phyloP scores from a whole-genome alignment of 2,329 filamentous ascomycete genomes.

The Mycogone perniciosa region DNA sequence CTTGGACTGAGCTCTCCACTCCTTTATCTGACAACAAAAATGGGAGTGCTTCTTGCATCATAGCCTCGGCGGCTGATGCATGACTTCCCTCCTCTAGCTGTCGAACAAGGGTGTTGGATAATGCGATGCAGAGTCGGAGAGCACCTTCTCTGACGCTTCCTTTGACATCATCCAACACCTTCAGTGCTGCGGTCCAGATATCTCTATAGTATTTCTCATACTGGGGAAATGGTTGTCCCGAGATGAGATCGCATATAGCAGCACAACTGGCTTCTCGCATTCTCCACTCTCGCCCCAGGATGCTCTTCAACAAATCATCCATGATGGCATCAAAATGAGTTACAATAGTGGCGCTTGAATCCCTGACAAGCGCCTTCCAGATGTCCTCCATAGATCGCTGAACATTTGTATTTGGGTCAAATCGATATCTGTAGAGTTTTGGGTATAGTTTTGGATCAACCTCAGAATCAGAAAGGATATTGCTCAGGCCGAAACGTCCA shows the following conservation, averaged over 20 bases:
- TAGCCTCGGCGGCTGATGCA: conserved; percentile 63
- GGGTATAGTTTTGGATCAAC: conserved; percentile 92
- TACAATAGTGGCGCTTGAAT: conserved; percentile 69
- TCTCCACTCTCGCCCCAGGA: conserved; percentile 88
- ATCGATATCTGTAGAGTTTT: conserved; percentile 89
- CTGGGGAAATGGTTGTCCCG: conserved; percentile 66
- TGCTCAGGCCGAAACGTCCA: conserved; percentile 86
- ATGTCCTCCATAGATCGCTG: conserved; percentile 96
- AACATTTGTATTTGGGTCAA: conserved; percentile 91
- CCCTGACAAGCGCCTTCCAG: conserved; percentile 93
- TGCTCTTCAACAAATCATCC: conserved; percentile 75
- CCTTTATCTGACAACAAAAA: conserved; percentile 87
- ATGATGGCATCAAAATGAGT: conserved; percentile 84
- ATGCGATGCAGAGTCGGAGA: conserved; percentile 69
- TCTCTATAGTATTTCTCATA: conserved; percentile 81
- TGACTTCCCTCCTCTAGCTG: conserved; percentile 74
- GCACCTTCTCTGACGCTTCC: conserved; percentile 78
- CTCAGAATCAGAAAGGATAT: conserved; percentile 79
- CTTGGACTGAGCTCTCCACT: conserved; percentile 80
- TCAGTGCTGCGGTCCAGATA: conserved; percentile 81
- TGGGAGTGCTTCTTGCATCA: conserved; percentile 81
- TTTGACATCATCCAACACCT: conserved; percentile 94
- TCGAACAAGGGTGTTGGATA: conserved; percentile 80
- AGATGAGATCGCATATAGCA: conserved; percentile 80
- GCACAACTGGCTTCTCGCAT: conserved; percentile 87